Percentiles rank a stretch among this genome's conserved stretches.
phyloP scores from a whole-genome alignment of 2,329 filamentous ascomycete genomes.

The Westerdykella aurantiaca region DNA sequence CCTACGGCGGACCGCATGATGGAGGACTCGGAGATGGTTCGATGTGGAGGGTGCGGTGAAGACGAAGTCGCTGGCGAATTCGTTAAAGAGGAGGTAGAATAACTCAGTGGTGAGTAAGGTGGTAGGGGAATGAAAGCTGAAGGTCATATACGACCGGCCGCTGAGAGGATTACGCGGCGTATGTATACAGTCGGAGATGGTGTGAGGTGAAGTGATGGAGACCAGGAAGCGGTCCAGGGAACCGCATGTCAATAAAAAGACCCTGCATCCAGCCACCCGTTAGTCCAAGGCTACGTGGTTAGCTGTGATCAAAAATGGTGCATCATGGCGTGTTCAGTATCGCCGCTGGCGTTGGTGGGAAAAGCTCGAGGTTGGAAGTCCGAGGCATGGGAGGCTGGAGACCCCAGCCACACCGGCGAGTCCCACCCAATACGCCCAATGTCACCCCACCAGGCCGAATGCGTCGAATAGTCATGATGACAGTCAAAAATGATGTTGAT shows the following conservation, averaged over 20 bases:
- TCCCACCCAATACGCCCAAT: neutral
- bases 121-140: too few relatives aligned
- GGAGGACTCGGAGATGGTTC: constrained; percentile 7
- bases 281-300: constrained; percentile 14
- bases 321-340: constrained; percentile 17
- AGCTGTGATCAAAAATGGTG: constrained; percentile 12
- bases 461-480: too few relatives aligned
- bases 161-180: constrained; percentile 4
- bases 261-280: constrained; percentile 29
- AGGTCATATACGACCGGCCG: neutral
- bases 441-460: too few relatives aligned
- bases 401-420: constrained; percentile 21
- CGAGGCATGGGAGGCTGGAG: constrained; percentile 19
- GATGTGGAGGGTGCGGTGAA: constrained; percentile 1
- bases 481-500: too few relatives aligned
- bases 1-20: constrained; percentile 34
- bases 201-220: constrained; percentile 14
- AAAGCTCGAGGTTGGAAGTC: constrained; percentile 30
- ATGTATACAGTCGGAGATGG: constrained; percentile 6
- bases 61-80: constrained; percentile 2
- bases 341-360: constrained; percentile 25
- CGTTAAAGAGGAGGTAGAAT: neutral
- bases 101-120: too few relatives aligned
- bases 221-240: constrained; percentile 9
- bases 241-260: constrained; percentile 21